Evolutionary conservation across 1,284 basidiomycete genomes (phyloP), one percentile per base, ranked within the genome.

Genomic region (Hymenochaete sp.): DNA sequence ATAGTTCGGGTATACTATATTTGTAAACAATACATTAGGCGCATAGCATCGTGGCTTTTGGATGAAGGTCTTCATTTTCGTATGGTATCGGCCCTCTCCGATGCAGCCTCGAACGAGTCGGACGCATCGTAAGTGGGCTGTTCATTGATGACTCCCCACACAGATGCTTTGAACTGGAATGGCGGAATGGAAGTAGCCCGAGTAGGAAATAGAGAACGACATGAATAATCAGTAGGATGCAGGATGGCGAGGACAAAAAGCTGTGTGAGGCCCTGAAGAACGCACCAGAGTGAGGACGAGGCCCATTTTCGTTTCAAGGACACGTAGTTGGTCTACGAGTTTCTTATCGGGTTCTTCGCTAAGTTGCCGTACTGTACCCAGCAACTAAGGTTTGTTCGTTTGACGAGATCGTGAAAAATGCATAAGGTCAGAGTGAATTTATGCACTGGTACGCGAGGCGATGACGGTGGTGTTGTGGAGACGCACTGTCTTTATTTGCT

Each of bases 231-330:
- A n/a, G n/a, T n/a, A n/a, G n/a, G n/a, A n/a, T n/a, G n/a, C n/a
- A n/a, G 49, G 52, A 25, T 55, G 38, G 32, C 45, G 37, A 16
- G 42, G 40, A 24, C 11, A 36, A 42, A 39, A 28, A 13, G 8
- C 47, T 8, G 13, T 8, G 32, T 19, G 8, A 35, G 21, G 5
- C 5, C 5, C 21, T n/a, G 21, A 21, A 13, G 22, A 18, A 70
- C 76, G 53, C 56, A 89, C 91, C 64, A 93, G 62, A 0, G 92
- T 95, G 57, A 93, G 66, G 0, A 95, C 90, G 29, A 98, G 72
- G 4, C 90, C 91, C 86, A 98, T 93, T 64, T 96, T 96, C 59
- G 86, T 79, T 62, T 98, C 95, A 36, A 98, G 68, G 1, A 80
- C 73, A 32, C 93, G 73, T 32, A 98, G 62, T 46, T 85, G 80